Evolutionary conservation across 2,329 filamentous ascomycete genomes (phyloP).

Genomic region (Sporothrix protearum): DNA sequence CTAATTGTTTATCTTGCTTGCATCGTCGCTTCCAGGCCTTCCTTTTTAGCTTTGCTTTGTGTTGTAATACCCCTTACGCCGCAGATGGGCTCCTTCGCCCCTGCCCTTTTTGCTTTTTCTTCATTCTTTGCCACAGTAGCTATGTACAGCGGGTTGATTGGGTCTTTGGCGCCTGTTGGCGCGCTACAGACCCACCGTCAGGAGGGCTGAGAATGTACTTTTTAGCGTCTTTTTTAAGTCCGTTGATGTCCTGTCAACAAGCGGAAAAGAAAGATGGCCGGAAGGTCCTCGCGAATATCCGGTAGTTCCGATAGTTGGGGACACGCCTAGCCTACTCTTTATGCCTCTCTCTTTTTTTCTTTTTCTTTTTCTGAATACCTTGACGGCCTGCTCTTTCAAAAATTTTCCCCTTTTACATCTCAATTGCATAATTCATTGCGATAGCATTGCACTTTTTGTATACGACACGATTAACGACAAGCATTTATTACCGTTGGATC

Average conservation of each 20-base stretch:
- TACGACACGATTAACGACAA: not conserved
- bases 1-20: too few relatives aligned
- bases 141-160: not conserved
- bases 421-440: not conserved
- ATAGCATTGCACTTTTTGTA: not conserved
- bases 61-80: not conserved
- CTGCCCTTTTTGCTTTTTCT: not conserved
- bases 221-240: not conserved
- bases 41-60: not conserved
- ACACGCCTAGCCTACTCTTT: not conserved
- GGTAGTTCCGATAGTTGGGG: conserved; percentile 5
- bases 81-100: not conserved
- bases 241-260: not conserved
- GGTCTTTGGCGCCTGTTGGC: not conserved
- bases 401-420: not conserved
- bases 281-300: not conserved
- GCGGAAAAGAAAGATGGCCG: not conserved
- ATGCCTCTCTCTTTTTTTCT: not conserved
- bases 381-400: not conserved
- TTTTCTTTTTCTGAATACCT: not conserved
- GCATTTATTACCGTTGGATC: not conserved
- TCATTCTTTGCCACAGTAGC: not conserved
- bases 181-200: not conserved
- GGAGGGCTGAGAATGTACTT: not conserved
- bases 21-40: not conserved